Evolutionary conservation across 345 rosid genomes (phyloP), one percentile per base, ranked within the genome.

Genomic region (Trapa bicornis): DNA sequence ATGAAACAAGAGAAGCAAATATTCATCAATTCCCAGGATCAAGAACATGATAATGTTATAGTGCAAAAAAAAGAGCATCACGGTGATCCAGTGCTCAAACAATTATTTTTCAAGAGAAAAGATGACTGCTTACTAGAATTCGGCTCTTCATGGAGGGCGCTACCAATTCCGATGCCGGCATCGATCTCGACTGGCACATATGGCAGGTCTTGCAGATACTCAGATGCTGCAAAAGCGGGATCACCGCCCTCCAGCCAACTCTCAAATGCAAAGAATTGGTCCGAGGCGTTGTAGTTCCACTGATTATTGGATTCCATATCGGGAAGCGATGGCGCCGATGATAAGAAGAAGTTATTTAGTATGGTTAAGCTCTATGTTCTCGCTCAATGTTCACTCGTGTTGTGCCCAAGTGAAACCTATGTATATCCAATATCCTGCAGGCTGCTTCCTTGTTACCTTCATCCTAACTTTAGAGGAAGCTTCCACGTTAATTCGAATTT

Each of bases 181-280:
- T 67, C 72, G 41, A 65, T 70, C 61, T 74, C 79, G 67, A 50
- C 48, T 39, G 71, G 80, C 61, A 73, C 83, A 67, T 78, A 71
- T 62, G 70, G 73, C 35, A 79, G 85, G 67, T 67, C 52, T n/a
- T 65, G 68, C 43, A 47, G 37, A 65, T 73, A 70, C 68, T 52
- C 84, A 3, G 81, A 72, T 64, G 72, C 63, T 37, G 69, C 64
- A 39, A 78, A 68, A 2, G 77, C 66, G 39, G 79, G 83, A 47
- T 64, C 65, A 52, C 80, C 83, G 11, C 79, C 82, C 43, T 84
- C 81, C 14, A 70, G 33, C 94, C 90, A 90, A 61, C 77, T 87
- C 50, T 83, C 87, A 33, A 84, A 71, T 63, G 64, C 70, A 11
- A 79, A 68, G 64, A 79, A 80, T 15, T 65, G 53, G 22, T 86